phyloP scores from a whole-genome alignment of 805 yeast species.

The Maudiozyma turicensis region DNA sequence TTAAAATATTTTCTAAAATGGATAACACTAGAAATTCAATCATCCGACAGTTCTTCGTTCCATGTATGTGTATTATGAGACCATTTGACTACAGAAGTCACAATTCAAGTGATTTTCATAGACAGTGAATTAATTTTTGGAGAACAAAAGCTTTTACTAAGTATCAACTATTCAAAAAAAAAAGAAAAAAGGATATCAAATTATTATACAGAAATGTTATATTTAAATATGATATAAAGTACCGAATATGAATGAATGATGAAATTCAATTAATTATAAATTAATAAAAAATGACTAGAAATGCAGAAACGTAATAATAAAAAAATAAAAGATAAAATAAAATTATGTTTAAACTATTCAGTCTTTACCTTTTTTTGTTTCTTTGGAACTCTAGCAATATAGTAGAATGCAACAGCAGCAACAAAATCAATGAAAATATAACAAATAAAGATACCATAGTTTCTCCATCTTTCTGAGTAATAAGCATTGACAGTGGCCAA shows the following conservation, averaged over 20 bases:
- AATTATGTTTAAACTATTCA: neutral
- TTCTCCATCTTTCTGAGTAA: slow-evolving; percentile 42
- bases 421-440: slow-evolving; percentile 37
- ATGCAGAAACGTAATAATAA: neutral
- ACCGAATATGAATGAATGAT: neutral
- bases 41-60: too few species aligned
- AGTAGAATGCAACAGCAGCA: slow-evolving; percentile 40
- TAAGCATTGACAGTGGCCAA: slow-evolving; percentile 37
- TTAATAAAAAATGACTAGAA: slow-evolving; percentile 1
- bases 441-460: slow-evolving; percentile 47
- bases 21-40: too few species aligned
- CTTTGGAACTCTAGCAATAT: slow-evolving; percentile 72
- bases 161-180: neutral
- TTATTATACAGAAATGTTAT: slow-evolving; percentile 1
- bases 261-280: neutral
- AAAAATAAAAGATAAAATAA: neutral
- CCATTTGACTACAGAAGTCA: too few species aligned
- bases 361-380: slow-evolving; percentile 1
- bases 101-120: too few species aligned
- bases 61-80: too few species aligned
- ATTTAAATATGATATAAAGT: neutral
- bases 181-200: neutral
- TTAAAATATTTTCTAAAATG: too few species aligned
- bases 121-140: too few species aligned
- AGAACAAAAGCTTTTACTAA: too few species aligned